Conservation (phyloP, 2,329 filamentous ascomycete species). For the Calonectria pauciramosa region DNA sequence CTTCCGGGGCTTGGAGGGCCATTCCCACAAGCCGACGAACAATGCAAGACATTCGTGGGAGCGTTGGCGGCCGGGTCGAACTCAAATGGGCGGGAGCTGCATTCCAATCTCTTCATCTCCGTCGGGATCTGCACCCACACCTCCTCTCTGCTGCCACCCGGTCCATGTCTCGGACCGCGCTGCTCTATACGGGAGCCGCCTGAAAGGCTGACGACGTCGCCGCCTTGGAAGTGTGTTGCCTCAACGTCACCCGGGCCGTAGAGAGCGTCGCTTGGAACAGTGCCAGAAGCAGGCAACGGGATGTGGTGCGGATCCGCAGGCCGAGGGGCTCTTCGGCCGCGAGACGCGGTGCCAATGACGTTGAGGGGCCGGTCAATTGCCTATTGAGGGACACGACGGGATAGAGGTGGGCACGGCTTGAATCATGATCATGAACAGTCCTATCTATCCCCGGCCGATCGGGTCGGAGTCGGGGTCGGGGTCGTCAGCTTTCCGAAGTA, state of each 20-base stretch:
- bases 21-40: constrained; percentile 4
- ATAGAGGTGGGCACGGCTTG: background rate
- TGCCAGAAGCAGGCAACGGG: background rate
- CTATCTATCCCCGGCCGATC: constrained; percentile 1
- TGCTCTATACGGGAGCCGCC: background rate
- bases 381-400: background rate
- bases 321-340: background rate
- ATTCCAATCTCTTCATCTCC: background rate
- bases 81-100: constrained; percentile 11
- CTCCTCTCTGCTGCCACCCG: background rate
- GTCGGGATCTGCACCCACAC: constrained; percentile 2
- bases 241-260: background rate
- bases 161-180: constrained; percentile 5
- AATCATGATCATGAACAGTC: constrained; percentile 3
- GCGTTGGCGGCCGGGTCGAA: constrained; percentile 3
- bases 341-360: background rate
- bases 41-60: constrained; percentile 13
- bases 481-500: background rate
- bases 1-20: background rate
- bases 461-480: background rate
- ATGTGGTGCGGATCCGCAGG: background rate
- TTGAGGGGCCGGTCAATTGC: background rate
- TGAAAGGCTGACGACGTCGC: background rate
- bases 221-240: background rate
- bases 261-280: background rate